Conservation (phyloP, 805 yeast species). For the Osmozyma mogii region DNA sequence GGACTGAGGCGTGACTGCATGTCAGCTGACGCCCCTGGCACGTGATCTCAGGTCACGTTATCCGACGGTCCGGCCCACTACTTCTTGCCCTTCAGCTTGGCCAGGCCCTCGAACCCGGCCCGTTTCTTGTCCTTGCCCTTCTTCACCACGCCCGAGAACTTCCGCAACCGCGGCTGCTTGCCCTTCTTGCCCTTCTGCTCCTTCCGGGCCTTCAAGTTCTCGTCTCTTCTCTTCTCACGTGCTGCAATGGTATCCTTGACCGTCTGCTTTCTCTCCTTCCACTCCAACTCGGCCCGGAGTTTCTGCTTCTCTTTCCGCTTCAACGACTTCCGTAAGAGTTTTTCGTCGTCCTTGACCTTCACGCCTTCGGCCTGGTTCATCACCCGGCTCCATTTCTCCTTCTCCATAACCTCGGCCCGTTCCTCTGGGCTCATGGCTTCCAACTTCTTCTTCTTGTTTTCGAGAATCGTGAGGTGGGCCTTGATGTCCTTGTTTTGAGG, state of each 20-base stretch:
- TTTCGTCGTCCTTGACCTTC: constrained; percentile 85
- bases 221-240: constrained; percentile 83
- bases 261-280: constrained; percentile 82
- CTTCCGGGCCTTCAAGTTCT: constrained; percentile 75
- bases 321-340: constrained; percentile 74
- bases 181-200: constrained; percentile 79
- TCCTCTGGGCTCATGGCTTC: constrained; percentile 52
- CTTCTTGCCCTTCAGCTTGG: constrained; percentile 31
- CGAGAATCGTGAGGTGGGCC: constrained; percentile 72
- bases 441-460: constrained; percentile 61
- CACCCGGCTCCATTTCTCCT: constrained; percentile 79
- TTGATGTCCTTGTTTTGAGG: constrained; percentile 79
- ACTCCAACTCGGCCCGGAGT: constrained; percentile 79
- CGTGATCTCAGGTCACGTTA: too few relatives aligned
- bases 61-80: too few relatives aligned
- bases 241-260: constrained; percentile 70
- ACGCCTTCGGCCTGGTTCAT: constrained; percentile 82
- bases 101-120: constrained; percentile 90
- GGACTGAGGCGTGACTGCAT: too few relatives aligned
- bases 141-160: constrained; percentile 49
- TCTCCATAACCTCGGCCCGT: constrained; percentile 54
- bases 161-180: constrained; percentile 63
- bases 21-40: too few relatives aligned
- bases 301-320: constrained; percentile 78
- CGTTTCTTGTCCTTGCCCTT: constrained; percentile 37